A percentile compares a stretch with the other conserved stretches of the same genome.
These are phyloP conservation scores for Solanum verrucosum DNA, from an alignment of 257 asterid genomes.

Conservation along the genomic window DNA sequence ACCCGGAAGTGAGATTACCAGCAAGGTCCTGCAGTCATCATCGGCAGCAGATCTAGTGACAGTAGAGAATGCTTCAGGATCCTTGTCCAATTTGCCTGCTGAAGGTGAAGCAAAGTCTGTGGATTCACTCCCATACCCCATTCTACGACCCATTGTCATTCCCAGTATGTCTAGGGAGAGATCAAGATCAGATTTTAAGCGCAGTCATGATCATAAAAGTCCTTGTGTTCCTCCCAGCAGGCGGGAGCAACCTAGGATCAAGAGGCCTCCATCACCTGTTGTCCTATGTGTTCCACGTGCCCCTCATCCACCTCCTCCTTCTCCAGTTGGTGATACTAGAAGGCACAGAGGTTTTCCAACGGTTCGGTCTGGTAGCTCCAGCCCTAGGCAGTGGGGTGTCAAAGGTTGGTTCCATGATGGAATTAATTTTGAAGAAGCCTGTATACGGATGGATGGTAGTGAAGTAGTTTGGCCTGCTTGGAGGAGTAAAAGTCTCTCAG, in stretches of 20 bases:
- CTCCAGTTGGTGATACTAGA: conserved; percentile 88
- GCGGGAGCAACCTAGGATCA: conserved; percentile 82
- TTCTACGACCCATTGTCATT: conserved; percentile 89
- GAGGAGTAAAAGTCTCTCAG: conserved; percentile 85
- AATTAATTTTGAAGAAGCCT: conserved; percentile 74
- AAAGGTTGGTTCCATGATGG: conserved; percentile 98
- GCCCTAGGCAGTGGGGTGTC: conserved; percentile 99
- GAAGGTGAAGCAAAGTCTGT: conserved; percentile 68
- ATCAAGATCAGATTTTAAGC: conserved; percentile 78
- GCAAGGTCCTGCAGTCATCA: conserved; percentile 81
- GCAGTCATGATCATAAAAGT: conserved; percentile 77
- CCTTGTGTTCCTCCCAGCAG: conserved; percentile 91
- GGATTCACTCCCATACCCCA: conserved; percentile 90
- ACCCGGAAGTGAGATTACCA: conserved; percentile 76
- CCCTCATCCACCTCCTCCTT: conserved; percentile 96
- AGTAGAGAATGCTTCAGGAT: conserved; percentile 69
- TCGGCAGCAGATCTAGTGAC: conserved; percentile 57
- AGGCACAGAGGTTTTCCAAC: conserved; percentile 89
- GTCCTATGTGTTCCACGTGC: conserved; percentile 98
- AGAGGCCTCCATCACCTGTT: conserved; percentile 98
- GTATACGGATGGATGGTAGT: conserved; percentile 75
- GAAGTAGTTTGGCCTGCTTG: conserved; percentile 98
- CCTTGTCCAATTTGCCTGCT: conserved; percentile 51
- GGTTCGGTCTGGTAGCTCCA: conserved; percentile 98
- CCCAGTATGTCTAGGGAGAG: conserved; percentile 91